These are phyloP conservation scores for Yamadazyma aaseri DNA, from an alignment of 1,139 yeast genomes.

Conservation along the genomic window DNA sequence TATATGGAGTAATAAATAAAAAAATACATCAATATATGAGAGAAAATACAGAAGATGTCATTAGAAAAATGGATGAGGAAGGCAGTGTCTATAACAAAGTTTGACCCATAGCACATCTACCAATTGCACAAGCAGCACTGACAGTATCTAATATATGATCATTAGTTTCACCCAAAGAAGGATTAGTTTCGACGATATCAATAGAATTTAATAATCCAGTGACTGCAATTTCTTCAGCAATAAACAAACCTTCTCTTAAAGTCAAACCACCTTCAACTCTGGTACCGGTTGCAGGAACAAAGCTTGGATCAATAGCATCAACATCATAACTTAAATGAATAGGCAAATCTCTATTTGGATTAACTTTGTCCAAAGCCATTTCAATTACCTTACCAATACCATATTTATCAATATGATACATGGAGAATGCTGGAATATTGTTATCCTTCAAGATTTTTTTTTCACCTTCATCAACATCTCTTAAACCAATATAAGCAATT, in stretches of 20 bases:
- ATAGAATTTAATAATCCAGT: slow-evolving; percentile 82
- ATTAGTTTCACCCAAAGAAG: slow-evolving; percentile 79
- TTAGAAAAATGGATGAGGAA: too few relatives aligned
- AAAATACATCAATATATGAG: too few relatives aligned
- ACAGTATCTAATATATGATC: slow-evolving; percentile 81
- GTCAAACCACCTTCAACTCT: slow-evolving; percentile 96
- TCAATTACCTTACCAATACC: slow-evolving; percentile 92
- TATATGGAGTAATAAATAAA: too few relatives aligned
- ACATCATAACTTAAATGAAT: slow-evolving; percentile 93
- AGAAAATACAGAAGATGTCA: too few relatives aligned
- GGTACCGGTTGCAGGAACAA: slow-evolving; percentile 96
- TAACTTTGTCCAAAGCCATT: slow-evolving; percentile 80
- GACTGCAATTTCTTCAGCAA: slow-evolving; percentile 89
- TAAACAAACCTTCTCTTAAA: slow-evolving; percentile 87
- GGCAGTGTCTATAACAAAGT: slow-evolving; percentile 73
- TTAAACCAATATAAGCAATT: slow-evolving; percentile 88
- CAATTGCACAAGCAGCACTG: slow-evolving; percentile 85
- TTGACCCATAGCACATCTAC: slow-evolving; percentile 93
- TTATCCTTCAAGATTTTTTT: slow-evolving; percentile 66
- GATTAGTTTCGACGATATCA: slow-evolving; percentile 94
- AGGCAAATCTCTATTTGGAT: slow-evolving; percentile 74
- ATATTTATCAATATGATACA: slow-evolving; percentile 93
- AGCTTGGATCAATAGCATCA: slow-evolving; percentile 93
- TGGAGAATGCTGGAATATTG: slow-evolving; percentile 83
- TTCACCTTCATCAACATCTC: slow-evolving; percentile 91